Base-by-base conservation (phyloP, 1,139 yeast genomes). In the Williopsis jadinii region DNA sequence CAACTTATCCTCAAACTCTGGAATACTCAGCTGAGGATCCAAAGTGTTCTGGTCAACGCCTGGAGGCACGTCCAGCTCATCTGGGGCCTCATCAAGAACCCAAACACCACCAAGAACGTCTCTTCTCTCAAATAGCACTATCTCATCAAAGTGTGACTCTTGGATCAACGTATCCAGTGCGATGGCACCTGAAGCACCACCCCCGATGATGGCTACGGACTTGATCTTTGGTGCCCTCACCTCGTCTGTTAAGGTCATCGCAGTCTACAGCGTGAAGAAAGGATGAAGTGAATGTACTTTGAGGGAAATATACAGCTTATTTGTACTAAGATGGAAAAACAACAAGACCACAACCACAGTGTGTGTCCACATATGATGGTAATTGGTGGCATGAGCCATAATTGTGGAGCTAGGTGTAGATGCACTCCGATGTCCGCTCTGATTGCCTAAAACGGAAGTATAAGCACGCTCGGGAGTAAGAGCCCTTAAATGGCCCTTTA, bases 171-270 rank as follows among this genome's bases (percentile, higher is more conserved):
- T 49, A 42, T 71, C 74, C 11, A 71, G 55, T 0, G 67, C 59
- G 30, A 71, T 62, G 11, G 74, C 71, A 5, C 77, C 77, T 1
- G 74, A 67, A 4, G 78, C 77, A 2, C 79, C 79, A 19, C 74
- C 77, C 1, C 79, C 78, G 15, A 73, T 70, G 31, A 73, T 63
- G 10, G 76, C 78, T 11, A 71, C 55, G 2, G 64, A 56, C 39
- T 37, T 43, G 24, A 34, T 13, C 26, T 26, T 27, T 26, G 30
- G n/a, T 6, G 36, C 19, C 44, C n/a, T 46, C 34, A 9, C 29
- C n/a, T 36, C 48, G 50, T 11, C 36, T 38, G 19, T 34, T 9
- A 24, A 34, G 39, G 37, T 39, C 39, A 10, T 29, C 35, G 34
- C 39, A 42, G 24, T 19, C 24, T 19, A 19, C 24, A 19, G 24